These are phyloP conservation scores for Didymella segeticola DNA, from an alignment of 2,329 filamentous ascomycete genomes.

Conservation along the genomic window DNA sequence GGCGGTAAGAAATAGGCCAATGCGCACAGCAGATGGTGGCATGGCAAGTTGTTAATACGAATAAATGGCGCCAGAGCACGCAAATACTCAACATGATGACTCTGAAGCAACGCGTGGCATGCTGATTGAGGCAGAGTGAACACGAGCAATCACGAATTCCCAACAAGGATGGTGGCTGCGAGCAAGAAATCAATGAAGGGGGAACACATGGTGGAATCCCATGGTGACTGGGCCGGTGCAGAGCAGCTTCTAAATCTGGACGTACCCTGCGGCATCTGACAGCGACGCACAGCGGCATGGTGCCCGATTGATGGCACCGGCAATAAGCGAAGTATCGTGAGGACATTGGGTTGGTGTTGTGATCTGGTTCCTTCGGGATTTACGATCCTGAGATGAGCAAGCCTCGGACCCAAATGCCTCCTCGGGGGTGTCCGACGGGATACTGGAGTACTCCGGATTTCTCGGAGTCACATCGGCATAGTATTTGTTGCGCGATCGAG, in stretches of 20 bases:
- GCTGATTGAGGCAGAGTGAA: constrained; percentile 13
- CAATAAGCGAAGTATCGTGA: constrained; percentile 39
- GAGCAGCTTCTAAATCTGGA: constrained; percentile 28
- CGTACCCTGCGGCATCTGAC: background rate
- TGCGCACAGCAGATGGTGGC: constrained; percentile 22
- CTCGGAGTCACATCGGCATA: constrained; percentile 12
- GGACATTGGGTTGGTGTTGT: constrained; percentile 25
- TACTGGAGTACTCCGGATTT: constrained; percentile 6
- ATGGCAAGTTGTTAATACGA: constrained; percentile 21
- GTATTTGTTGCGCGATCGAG: constrained; percentile 25
- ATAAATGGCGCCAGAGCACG: constrained; percentile 25
- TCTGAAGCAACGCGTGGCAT: constrained; percentile 25
- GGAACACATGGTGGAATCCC: constrained; percentile 9
- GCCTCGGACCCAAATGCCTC: constrained; percentile 9
- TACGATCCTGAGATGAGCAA: constrained; percentile 7
- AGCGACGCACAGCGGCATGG: background rate
- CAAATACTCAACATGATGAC: constrained; percentile 24
- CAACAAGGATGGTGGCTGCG: constrained; percentile 9
- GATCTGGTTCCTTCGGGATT: constrained; percentile 1
- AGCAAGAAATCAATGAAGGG: constrained; percentile 7
- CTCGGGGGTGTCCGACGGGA: constrained; percentile 19
- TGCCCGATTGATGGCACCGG: constrained; percentile 12
- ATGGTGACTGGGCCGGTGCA: constrained; percentile 28
- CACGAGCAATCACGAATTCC: background rate
- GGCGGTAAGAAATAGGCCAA: constrained; percentile 16